Evolutionary conservation across 495 filamentous ascomycete species (phyloP).

Genomic region (Hypoxylon fragiforme): DNA sequence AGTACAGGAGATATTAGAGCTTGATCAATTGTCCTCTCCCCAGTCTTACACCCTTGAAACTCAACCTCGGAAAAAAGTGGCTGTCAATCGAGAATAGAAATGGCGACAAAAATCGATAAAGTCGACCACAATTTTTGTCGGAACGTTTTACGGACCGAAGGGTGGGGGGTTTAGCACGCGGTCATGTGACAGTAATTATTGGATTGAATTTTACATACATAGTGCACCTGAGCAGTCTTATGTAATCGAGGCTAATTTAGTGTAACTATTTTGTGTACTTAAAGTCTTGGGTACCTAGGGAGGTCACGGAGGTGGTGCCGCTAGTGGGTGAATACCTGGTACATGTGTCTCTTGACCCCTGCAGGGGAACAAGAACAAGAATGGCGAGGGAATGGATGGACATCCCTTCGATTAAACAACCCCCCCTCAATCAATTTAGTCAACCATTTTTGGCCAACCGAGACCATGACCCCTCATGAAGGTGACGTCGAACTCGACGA

Average conservation of each 20-base stretch:
- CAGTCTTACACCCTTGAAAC: conserved; percentile 2
- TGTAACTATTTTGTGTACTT: too few relatives aligned
- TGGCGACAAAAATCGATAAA: conserved; percentile 2
- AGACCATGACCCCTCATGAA: conserved; percentile 21
- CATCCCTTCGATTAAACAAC: not conserved
- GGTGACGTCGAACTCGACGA: conserved; percentile 27
- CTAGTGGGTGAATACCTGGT: too few relatives aligned
- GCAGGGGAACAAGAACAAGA: not conserved
- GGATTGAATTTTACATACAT: too few relatives aligned
- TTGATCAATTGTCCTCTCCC: conserved; percentile 1
- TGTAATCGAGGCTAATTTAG: too few relatives aligned
- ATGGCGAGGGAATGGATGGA: not conserved
- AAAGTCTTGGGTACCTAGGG: too few relatives aligned
- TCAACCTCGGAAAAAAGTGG: too few relatives aligned
- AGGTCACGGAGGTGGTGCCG: too few relatives aligned
- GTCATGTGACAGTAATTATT: conserved; percentile 11
- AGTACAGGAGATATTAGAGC: too few relatives aligned
- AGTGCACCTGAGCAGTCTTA: too few relatives aligned
- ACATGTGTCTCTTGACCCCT: too few relatives aligned
- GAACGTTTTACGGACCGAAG: conserved; percentile 23
- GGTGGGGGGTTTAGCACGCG: too few relatives aligned
- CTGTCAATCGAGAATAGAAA: not conserved
- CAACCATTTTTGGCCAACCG: conserved; percentile 10
- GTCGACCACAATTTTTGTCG: conserved; percentile 27
- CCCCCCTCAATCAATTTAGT: conserved; percentile 13